Evolutionary conservation across 164 flowering plant species (phyloP).

Genomic region (Stephania japonica): DNA sequence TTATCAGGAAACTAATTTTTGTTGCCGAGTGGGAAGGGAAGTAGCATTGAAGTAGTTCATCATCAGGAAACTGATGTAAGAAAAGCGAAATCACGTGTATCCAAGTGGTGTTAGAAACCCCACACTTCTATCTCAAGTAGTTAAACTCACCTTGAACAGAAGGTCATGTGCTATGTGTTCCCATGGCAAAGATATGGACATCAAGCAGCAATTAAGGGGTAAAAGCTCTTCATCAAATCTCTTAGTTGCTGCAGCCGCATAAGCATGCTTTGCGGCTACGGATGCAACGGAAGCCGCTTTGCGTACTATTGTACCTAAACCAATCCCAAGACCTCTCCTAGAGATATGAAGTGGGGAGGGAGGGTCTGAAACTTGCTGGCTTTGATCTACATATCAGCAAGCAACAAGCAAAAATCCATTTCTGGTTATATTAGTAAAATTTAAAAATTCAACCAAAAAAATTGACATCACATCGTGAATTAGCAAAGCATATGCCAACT

Average conservation of each 20-base stretch:
- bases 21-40: neutral
- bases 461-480: neutral
- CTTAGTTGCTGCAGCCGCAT: constrained; percentile 73
- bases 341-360: constrained; percentile 58
- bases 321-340: constrained; percentile 59
- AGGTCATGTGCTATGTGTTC: constrained; percentile 90
- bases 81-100: neutral
- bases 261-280: constrained; percentile 87
- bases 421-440: too few species aligned
- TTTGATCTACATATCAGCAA: constrained; percentile 60
- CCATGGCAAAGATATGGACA: constrained; percentile 97
- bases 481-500: neutral
- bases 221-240: constrained; percentile 57
- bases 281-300: constrained; percentile 89
- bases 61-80: neutral
- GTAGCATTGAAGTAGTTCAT: neutral
- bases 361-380: constrained; percentile 53
- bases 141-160: constrained; percentile 66
- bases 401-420: neutral
- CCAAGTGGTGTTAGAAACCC: neutral
- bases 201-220: constrained; percentile 90
- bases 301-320: constrained; percentile 59
- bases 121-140: neutral
- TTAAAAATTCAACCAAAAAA: too few species aligned
- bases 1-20: too few species aligned